Base-by-base conservation (phyloP, 345 rosid species). In the Fremontodendron californicum region DNA sequence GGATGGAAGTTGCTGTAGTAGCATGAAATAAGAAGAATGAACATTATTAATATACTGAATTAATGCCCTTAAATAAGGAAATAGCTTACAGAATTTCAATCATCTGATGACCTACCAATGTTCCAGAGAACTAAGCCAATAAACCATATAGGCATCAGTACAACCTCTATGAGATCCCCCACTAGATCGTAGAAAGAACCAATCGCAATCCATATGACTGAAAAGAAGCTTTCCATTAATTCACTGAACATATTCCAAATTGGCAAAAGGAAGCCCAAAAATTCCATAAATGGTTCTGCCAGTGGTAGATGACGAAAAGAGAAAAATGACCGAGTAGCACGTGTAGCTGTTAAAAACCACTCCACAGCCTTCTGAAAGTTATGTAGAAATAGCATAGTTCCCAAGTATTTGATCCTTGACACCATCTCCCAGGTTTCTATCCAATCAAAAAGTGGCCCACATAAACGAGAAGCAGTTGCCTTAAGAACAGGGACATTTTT, bases 401-500 rank as follows among this genome's bases (percentile, higher is more conserved):
- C 99, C 85, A 96, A 80, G 89, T 96, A 96, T 85, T 89, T 91
- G 79, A 96, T 94, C 77, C 99, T 88, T 3, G 99, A 89, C 9
- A 90, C 94, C 99, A 94, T 96, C 82, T 96, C 99, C 99, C 99
- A 96, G 54, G 94, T 92, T 76, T 96, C 98, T 81, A 94, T 84
- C 99, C 99, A 96, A 80, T 94, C 93, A 77, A 96, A 83, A 65
- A 96, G 92, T 13, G 99, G 98, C 19, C 98, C 99, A 79, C 88
- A 92, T 75, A 96, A 81, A 54, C 93, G 89, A 75, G 97, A 81
- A 16, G 96, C 98, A 75, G 97, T 89, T 37, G 97, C 91, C 87
- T 96, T 94, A 5, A 96, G 96, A 81, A 96, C 96, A 0, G 98
- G 98, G 43, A 96, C 97, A 81, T 96, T 96, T 85, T 96, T 96